phyloP scores from a whole-genome alignment of 352 stramenopile species.

The Elongisporangium anandrum region DNA sequence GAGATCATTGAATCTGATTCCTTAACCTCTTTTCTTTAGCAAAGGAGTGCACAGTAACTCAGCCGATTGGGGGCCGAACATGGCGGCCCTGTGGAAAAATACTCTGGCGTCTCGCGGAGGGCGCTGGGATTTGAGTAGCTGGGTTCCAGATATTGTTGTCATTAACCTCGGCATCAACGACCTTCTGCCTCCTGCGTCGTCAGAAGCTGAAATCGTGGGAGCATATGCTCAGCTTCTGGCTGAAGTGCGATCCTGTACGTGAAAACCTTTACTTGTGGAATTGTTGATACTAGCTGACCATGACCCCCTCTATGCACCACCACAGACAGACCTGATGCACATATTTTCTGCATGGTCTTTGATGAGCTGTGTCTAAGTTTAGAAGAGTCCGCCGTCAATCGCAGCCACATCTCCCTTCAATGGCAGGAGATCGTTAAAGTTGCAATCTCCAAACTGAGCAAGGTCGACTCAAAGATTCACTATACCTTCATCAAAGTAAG shows the following conservation, averaged over 20 bases:
- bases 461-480: slow-evolving; percentile 78
- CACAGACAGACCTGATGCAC: slow-evolving; percentile 66
- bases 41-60: slow-evolving; percentile 86
- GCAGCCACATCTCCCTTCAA: slow-evolving; percentile 73
- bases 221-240: slow-evolving; percentile 67
- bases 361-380: slow-evolving; percentile 80
- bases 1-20: not conserved
- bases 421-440: slow-evolving; percentile 85
- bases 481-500: slow-evolving; percentile 76
- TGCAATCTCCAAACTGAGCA: slow-evolving; percentile 71
- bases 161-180: slow-evolving; percentile 85
- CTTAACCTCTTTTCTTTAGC: slow-evolving; percentile 18
- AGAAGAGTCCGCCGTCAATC: slow-evolving; percentile 68
- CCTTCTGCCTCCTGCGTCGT: slow-evolving; percentile 75
- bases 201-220: slow-evolving; percentile 79
- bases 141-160: slow-evolving; percentile 78
- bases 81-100: slow-evolving; percentile 80
- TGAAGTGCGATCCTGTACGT: slow-evolving; percentile 77
- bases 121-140: slow-evolving; percentile 71
- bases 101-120: slow-evolving; percentile 70
- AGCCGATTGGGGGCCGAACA: slow-evolving; percentile 79
- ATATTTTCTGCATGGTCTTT: slow-evolving; percentile 87
- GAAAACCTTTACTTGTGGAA: too few relatives aligned
- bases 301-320: not conserved
- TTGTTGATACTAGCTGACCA: too few relatives aligned